Conservation (phyloP, 345 rosid species). For the Citropsis articulata region DNA sequence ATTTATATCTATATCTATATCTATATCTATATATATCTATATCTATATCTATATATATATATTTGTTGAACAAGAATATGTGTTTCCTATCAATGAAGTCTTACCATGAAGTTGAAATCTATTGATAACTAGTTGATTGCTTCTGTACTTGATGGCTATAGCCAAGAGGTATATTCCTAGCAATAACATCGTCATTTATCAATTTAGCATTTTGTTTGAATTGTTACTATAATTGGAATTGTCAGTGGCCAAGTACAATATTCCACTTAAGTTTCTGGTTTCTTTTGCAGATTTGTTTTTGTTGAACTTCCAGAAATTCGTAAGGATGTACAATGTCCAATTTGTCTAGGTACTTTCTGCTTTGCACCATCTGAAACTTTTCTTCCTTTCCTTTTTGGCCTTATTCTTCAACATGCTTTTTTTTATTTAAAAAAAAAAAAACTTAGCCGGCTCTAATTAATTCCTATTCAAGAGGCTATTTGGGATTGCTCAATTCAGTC, state of each 20-base stretch:
- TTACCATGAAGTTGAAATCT: not conserved
- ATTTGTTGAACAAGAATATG: not conserved
- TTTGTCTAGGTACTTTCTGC: constrained; percentile 70
- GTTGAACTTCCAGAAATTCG: constrained; percentile 72
- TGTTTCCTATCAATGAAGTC: not conserved
- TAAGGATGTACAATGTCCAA: constrained; percentile 84
- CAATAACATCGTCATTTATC: not conserved
- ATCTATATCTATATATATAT: not conserved
- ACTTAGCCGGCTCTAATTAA: not conserved
- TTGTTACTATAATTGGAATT: not conserved
- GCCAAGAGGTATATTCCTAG: not conserved
- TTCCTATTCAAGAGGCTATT: constrained; percentile 1
- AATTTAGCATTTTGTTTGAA: not conserved
- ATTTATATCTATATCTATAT: too few relatives aligned
- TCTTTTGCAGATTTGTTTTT: constrained; percentile 59
- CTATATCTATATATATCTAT: too few relatives aligned
- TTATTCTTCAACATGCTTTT: not conserved
- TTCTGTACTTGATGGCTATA: not conserved
- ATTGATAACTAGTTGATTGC: not conserved
- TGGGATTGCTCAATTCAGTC: not conserved
- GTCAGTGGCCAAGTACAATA: not conserved
- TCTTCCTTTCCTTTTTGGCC: not conserved
- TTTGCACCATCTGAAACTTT: constrained; percentile 11
- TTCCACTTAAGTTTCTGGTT: constrained; percentile 15
- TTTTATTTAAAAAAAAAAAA: too few relatives aligned